A percentile compares a stretch with the other conserved stretches of the same genome.
Evolutionary conservation across 1,139 yeast genomes (phyloP).

Genomic region (Candida glucosophila): DNA sequence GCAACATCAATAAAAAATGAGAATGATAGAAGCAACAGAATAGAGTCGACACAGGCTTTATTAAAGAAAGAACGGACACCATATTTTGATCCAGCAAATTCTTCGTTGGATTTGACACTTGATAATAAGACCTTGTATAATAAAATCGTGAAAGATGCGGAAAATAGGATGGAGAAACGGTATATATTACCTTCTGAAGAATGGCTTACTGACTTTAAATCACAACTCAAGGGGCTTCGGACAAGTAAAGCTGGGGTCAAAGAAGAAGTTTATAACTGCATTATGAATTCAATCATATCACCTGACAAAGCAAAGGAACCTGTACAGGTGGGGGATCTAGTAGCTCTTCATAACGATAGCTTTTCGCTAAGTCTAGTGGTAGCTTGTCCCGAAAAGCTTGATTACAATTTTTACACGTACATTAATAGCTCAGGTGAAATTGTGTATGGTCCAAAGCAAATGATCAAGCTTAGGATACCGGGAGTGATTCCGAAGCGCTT

Average conservation of each 20-base stretch:
- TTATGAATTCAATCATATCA: conserved; percentile 18
- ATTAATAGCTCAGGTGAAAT: conserved; percentile 51
- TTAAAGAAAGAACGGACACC: conserved; percentile 3
- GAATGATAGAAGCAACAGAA: too few relatives aligned
- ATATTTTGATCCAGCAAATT: conserved; percentile 8
- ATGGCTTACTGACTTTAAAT: conserved; percentile 12
- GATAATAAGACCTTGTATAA: conserved; percentile 8
- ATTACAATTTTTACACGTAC: conserved; percentile 35
- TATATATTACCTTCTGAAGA: conserved; percentile 11
- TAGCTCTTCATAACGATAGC: conserved; percentile 22
- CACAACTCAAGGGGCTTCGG: neutral
- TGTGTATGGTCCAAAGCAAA: conserved; percentile 35
- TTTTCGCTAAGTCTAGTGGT: conserved; percentile 25
- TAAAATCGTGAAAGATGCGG: conserved; percentile 10
- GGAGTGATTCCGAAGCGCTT: conserved; percentile 31
- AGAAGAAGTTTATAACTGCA: conserved; percentile 7
- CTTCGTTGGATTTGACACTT: conserved; percentile 5
- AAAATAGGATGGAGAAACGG: conserved; percentile 12
- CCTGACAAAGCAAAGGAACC: conserved; percentile 15
- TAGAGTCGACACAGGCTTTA: conserved; percentile 3
- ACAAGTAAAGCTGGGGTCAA: conserved; percentile 4
- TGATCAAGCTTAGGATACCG: conserved; percentile 48
- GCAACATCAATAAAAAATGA: too few relatives aligned
- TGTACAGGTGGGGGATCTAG: conserved; percentile 31
- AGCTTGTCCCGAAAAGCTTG: conserved; percentile 20